phyloP scores from a whole-genome alignment of 2,329 filamentous ascomycete genomes.

The Apiospora kogelbergensis region DNA sequence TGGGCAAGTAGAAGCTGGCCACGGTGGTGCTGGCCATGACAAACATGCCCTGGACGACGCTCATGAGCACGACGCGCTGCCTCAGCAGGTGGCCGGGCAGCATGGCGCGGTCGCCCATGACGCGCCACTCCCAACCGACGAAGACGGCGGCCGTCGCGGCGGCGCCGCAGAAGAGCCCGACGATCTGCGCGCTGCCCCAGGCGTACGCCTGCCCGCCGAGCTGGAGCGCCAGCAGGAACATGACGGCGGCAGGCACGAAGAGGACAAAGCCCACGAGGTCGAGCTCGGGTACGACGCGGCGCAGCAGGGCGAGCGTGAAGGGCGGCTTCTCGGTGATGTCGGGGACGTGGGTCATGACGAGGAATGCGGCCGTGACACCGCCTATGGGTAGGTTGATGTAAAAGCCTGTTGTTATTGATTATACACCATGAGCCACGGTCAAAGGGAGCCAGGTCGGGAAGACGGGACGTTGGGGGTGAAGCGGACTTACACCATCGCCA shows the following conservation, averaged over 20 bases:
- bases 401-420: constrained; percentile 32
- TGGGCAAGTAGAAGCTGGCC: constrained; percentile 23
- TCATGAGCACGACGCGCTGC: constrained; percentile 42
- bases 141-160: constrained; percentile 34
- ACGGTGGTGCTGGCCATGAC: background rate
- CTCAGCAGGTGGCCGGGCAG: constrained; percentile 45
- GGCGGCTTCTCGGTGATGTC: constrained; percentile 31
- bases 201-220: constrained; percentile 36
- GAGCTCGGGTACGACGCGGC: constrained; percentile 29
- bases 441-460: no score
- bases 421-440: background rate
- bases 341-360: constrained; percentile 35
- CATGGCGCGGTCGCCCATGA: constrained; percentile 47
- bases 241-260: constrained; percentile 38
- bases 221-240: constrained; percentile 46
- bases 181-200: constrained; percentile 36
- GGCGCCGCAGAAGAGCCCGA: constrained; percentile 39
- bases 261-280: constrained; percentile 42
- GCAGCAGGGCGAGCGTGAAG: constrained; percentile 15
- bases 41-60: constrained; percentile 14
- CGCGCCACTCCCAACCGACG: constrained; percentile 39
- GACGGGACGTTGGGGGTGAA: background rate
- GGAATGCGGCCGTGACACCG: constrained; percentile 28
- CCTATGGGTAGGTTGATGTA: constrained; percentile 47
- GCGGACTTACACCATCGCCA: constrained; percentile 45